Conservation (phyloP, 2,329 filamentous ascomycete species). For the Diplodia sapinea region DNA sequence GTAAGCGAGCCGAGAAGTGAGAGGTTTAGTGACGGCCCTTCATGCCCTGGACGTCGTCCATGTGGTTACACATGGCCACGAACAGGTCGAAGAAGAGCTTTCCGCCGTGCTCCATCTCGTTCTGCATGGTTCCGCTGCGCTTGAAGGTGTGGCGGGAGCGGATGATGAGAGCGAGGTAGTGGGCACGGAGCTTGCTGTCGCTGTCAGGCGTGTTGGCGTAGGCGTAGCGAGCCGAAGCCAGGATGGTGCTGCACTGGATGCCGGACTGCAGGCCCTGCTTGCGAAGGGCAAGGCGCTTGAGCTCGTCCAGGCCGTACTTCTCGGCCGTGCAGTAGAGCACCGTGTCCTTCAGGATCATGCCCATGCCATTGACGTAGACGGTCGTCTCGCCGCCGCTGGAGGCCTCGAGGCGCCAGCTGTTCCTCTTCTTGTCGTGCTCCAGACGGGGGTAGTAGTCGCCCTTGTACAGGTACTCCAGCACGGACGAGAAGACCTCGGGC, state of each 20-base stretch:
- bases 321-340: constrained; percentile 89
- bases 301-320: constrained; percentile 79
- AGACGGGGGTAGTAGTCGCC: constrained; percentile 89
- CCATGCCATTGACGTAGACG: constrained; percentile 66
- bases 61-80: constrained; percentile 89
- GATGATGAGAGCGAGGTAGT: constrained; percentile 92
- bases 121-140: constrained; percentile 91
- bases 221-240: constrained; percentile 85
- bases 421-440: constrained; percentile 78
- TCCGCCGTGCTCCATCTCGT: constrained; percentile 88
- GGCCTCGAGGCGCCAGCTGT: constrained; percentile 82
- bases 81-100: constrained; percentile 93
- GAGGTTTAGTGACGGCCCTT: constrained; percentile 6
- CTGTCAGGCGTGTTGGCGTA: constrained; percentile 87
- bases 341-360: constrained; percentile 77
- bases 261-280: constrained; percentile 90
- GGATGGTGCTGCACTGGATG: constrained; percentile 82
- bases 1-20: constrained; percentile 12
- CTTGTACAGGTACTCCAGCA: constrained; percentile 92
- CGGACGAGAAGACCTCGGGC: constrained; percentile 86
- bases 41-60: constrained; percentile 52
- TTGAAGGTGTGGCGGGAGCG: constrained; percentile 87
- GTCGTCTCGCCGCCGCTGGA: constrained; percentile 52
- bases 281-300: constrained; percentile 81
- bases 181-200: constrained; percentile 87